Conservation (phyloP, 495 filamentous ascomycete genomes). For the Penicillium simplicissimum region DNA sequence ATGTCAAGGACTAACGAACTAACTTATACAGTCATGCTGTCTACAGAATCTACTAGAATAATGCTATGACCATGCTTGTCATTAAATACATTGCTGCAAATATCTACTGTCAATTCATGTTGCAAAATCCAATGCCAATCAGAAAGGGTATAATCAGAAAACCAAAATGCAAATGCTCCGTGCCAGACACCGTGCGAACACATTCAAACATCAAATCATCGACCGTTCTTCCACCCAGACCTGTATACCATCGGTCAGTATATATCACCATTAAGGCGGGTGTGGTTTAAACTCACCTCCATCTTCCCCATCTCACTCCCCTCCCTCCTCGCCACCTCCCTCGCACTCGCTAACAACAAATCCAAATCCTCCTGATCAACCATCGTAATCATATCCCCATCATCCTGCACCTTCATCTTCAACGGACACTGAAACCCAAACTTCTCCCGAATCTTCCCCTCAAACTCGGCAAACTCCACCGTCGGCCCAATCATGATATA, state of each 20-base stretch:
- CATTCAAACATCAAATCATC: conserved; percentile 29
- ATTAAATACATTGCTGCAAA: conserved; percentile 1
- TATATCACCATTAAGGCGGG: conserved; percentile 1
- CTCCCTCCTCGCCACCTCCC: conserved; percentile 68
- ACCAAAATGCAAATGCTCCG: conserved; percentile 19
- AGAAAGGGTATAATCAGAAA: conserved; percentile 29
- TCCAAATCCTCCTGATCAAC: conserved; percentile 96
- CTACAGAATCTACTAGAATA: too few relatives aligned
- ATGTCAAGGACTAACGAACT: too few relatives aligned
- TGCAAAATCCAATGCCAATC: conserved; percentile 18
- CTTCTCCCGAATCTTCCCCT: conserved; percentile 77
- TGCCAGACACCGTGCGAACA: conserved; percentile 5
- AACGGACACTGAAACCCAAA: conserved; percentile 69
- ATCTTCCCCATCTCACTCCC: conserved; percentile 87
- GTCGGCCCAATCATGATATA: conserved; percentile 83
- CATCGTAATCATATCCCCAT: conserved; percentile 94
- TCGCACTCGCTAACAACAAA: conserved; percentile 69
- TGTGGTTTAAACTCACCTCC: conserved; percentile 65
- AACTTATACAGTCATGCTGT: too few relatives aligned
- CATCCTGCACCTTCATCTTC: conserved; percentile 84
- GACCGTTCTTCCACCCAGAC: conserved; percentile 65
- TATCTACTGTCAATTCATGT: conserved; percentile 2
- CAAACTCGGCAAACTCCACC: conserved; percentile 74
- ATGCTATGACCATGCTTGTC: not conserved
- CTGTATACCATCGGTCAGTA: conserved; percentile 36